Base-by-base conservation (phyloP, 352 stramenopile species). In the Hyaloperonospora brassicae region DNA sequence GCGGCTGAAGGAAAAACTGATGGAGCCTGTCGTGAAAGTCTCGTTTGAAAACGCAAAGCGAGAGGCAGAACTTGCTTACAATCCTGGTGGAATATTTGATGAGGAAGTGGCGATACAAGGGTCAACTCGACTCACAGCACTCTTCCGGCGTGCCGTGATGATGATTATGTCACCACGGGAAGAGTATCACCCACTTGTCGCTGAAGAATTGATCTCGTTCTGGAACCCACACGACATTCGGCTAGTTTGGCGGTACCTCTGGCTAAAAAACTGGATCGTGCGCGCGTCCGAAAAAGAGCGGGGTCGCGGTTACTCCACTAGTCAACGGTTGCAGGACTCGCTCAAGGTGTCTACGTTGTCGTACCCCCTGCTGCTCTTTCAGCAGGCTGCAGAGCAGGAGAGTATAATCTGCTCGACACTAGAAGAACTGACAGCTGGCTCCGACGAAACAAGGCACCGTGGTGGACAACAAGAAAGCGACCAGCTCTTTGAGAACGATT, bases 221-320 rank as follows among this genome's bases (percentile, higher is more conserved):
- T 93, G 83, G 83, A 76, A 53, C 1, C 69, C 73, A 5, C 56
- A 82, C 10, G 80, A 93, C 31, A 86, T 93, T 48, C 71, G 77
- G 24, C 55, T 87, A 7, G 78, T 93, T 40, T 93, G 83, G 83
- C 72, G 83, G 23, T 91, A 91, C 44, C 49, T 93, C 2, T 93
- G 80, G 80, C 63, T 93, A 9, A 86, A 86, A 30, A 86, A 87
- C 36, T 93, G 83, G 83, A 93, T 93, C 47, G 81, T 91, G 17
- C 68, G 76, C 17, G 73, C 83, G 10, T 85, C 75, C 4, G 75
- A 91, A 35, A 75, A 75, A n/a, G 77, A 91, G 47, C 61, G 72
- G 7, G 74, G 79, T 23, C 76, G 80, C 45, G 80, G 76, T 0
- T 91, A 88, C 48, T 73, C 55, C 1, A 79, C 68, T 27, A 91